phyloP scores from a whole-genome alignment of 2,329 filamentous ascomycete genomes.

The Aureobasidium sp. region DNA sequence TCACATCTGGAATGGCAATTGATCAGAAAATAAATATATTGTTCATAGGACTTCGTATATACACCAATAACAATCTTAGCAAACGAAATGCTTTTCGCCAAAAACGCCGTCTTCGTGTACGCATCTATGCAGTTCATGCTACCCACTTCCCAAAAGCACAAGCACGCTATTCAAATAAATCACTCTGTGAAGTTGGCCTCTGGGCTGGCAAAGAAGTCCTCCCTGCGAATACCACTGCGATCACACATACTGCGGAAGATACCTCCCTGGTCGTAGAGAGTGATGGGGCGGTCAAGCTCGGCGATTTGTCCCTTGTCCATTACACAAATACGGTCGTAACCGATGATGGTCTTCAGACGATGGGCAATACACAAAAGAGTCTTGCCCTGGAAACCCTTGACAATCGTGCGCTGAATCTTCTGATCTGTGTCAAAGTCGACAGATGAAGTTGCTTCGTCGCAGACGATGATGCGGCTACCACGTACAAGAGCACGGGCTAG shows the following conservation, averaged over 20 bases:
- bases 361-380: constrained; percentile 91
- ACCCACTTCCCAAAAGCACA: background rate
- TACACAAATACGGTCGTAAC: constrained; percentile 85
- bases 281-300: constrained; percentile 70
- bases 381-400: constrained; percentile 72
- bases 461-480: constrained; percentile 83
- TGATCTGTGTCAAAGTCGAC: constrained; percentile 96
- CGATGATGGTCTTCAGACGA: constrained; percentile 81
- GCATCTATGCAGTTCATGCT: background rate
- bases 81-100: background rate
- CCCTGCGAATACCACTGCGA: constrained; percentile 61
- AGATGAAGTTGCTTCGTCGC: constrained; percentile 87
- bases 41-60: constrained; percentile 4
- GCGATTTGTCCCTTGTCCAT: constrained; percentile 87
- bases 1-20: no score
- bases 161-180: background rate
- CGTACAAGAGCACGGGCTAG: constrained; percentile 84
- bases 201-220: constrained; percentile 32
- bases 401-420: constrained; percentile 88
- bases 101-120: background rate
- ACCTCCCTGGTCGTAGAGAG: constrained; percentile 62
- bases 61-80: background rate
- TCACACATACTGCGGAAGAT: constrained; percentile 91
- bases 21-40: background rate
- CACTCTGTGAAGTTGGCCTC: constrained; percentile 9